A percentile compares a stretch with the other conserved stretches of the same genome.
phyloP scores from a whole-genome alignment of 140 eudicot species.

The Bidens hawaiensis region DNA sequence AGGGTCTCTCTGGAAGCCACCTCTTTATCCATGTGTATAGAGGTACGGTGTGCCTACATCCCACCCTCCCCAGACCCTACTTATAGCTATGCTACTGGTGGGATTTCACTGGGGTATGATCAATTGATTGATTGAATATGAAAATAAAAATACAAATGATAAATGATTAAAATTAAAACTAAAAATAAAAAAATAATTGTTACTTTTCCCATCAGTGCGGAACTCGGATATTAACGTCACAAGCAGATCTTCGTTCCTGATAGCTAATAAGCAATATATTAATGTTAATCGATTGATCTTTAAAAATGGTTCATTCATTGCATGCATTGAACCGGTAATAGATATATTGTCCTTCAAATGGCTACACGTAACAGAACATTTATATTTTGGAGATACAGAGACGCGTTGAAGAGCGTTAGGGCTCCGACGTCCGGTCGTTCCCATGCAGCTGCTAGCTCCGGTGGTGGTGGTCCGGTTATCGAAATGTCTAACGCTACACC shows the following conservation, averaged over 20 bases:
- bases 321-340: not conserved
- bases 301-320: not conserved
- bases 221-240: not conserved
- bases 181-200: no score
- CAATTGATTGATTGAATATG: no score
- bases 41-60: no score
- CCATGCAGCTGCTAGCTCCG: slow-evolving; percentile 28
- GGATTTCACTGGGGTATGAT: no score
- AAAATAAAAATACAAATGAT: no score
- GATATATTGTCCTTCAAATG: slow-evolving; percentile 31
- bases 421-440: slow-evolving; percentile 37
- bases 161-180: no score
- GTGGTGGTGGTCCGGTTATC: slow-evolving; percentile 48
- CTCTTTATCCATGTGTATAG: no score
- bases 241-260: slow-evolving; percentile 4
- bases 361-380: slow-evolving; percentile 73
- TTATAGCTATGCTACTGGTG: no score
- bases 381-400: slow-evolving; percentile 60
- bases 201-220: no score
- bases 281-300: not conserved
- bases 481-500: slow-evolving; percentile 58
- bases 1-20: no score
- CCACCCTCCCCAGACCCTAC: no score
- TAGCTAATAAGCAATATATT: not conserved
- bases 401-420: slow-evolving; percentile 70